Base-by-base conservation (phyloP, 331 rosid genomes). In the Pyracantha coccinea region DNA sequence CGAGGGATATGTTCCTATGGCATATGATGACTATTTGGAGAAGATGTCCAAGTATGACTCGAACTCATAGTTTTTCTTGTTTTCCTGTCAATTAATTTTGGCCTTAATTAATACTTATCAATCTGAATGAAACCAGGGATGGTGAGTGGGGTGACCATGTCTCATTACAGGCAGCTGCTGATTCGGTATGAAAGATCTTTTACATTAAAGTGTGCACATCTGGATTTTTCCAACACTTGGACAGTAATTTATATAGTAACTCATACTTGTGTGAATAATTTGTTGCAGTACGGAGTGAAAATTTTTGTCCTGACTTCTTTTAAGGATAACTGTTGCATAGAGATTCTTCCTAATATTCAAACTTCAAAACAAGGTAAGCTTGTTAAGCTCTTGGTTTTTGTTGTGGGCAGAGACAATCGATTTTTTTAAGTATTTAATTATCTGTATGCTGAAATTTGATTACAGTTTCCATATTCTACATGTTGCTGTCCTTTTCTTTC, bases 141-240 rank as follows among this genome's bases (percentile, higher is more conserved):
- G 96, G 97, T 7, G 96, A 91, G 77, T 93, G 98, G 97, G 97
- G 96, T 4, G 96, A 90, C 81, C 96, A 91, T 75, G 97, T 94
- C 76, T 91, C 95, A 53, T 89, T 94, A 79, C 97, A 89, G 83
- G 97, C 96, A 23, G 95, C 95, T 60, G 95, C 92, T 69, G 95
- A 91, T 86, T 78, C 68, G 79, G 98, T 88, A 90, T 55, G 82
- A 71, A 57, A 50, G 10, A 25, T 25, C 66, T 58, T 28, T 44
- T 32, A 15, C 66, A 28, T 54, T 71, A 20, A 57, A 65, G 54
- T n/a, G 0, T 21, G 33, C 33, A 65, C 41, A 64, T 62, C n/a
- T 76, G 71, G 60, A 52, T 21, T 11, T 24, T 59, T 62, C 8
- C 55, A 52, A 23, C 54, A 74, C 25, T 54, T 69, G 7, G 32